Evolutionary conservation across 2,329 filamentous ascomycete genomes (phyloP), one percentile per base, ranked within the genome.

Genomic region (Chaetomium globosum): DNA sequence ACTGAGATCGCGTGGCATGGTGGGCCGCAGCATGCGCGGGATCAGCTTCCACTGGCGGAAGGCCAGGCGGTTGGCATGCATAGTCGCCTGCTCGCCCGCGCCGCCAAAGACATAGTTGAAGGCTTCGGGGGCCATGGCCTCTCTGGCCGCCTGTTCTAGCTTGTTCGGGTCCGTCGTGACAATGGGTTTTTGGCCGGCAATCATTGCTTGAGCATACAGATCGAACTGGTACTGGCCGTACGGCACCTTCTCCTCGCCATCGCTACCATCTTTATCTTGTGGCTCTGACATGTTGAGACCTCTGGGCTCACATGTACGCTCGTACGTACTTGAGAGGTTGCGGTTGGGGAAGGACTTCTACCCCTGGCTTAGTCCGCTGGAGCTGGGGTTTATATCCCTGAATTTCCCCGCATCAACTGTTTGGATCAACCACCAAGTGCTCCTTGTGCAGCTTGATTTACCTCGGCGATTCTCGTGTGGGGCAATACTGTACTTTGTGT

Each of bases 71-170:
- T 88, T 88, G 52, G 84, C 83, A 59, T 84, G 82, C 79, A 86
- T 83, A 0, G 87, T 89, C 2, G 84, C 80, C 46, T 82, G 79
- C 70, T 87, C 85, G 2, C 87, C 85, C 0, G 87, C 87, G 7
- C 85, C 85, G n/a, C 87, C 86, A 19, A 81, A 78, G 28, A 88
- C 82, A 75, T 89, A 89, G 67, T 84, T 84, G 72, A 83, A 89
- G 8, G 81, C 78, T 12, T 80, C 78, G 1, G 76, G 74, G 23
- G 76, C 74, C 75, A 88, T 78, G 16, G 73, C 75, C 61, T 80
- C 75, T 59, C 77, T 78, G 2, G 87, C 87, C 69, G 86, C 81
- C 31, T 80, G 78, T 70, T 88, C 82, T 3, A 88, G 78, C 61
- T 79, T 78, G 67, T 82, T 84, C 7, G 85, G 82, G 61, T 88